A percentile compares a stretch with the other conserved stretches of the same genome.
phyloP scores from a whole-genome alignment of 164 flowering plant species.

The Aristolochia fimbriata region DNA sequence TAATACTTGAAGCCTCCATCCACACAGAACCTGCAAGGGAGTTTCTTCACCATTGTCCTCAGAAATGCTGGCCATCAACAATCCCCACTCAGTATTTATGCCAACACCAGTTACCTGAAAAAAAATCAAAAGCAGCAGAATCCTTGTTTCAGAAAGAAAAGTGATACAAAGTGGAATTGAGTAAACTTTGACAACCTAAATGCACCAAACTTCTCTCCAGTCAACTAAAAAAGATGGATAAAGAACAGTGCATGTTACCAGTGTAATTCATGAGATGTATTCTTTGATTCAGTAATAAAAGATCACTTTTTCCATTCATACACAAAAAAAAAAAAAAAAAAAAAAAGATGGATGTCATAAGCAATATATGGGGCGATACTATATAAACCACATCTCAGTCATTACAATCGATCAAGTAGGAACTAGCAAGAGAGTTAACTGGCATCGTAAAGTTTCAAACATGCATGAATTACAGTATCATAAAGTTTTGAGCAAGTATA shows the following conservation, averaged over 20 bases:
- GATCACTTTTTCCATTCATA: too few relatives aligned
- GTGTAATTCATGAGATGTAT: too few relatives aligned
- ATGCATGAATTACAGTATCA: not conserved
- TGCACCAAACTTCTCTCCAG: not conserved
- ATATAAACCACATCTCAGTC: too few relatives aligned
- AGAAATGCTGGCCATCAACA: constrained; percentile 93
- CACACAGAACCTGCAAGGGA: constrained; percentile 72
- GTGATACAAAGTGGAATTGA: not conserved
- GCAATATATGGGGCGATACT: not conserved
- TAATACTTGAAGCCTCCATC: too few relatives aligned
- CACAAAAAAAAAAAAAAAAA: too few relatives aligned
- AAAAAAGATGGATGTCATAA: too few relatives aligned
- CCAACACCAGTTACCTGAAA: constrained; percentile 88
- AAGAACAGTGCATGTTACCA: too few relatives aligned
- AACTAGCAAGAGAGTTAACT: too few relatives aligned
- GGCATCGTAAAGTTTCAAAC: too few relatives aligned
- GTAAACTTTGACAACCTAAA: not conserved
- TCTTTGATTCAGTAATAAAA: too few relatives aligned
- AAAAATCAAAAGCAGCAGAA: not conserved
- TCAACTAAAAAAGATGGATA: not conserved
- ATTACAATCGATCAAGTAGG: too few relatives aligned
- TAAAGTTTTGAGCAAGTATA: not conserved
- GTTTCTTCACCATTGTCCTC: constrained; percentile 98
- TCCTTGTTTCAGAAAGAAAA: not conserved
- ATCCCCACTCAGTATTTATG: constrained; percentile 94